Base-by-base conservation (phyloP, 1,284 basidiomycete species). In the Ceratobasidium sp. region DNA sequence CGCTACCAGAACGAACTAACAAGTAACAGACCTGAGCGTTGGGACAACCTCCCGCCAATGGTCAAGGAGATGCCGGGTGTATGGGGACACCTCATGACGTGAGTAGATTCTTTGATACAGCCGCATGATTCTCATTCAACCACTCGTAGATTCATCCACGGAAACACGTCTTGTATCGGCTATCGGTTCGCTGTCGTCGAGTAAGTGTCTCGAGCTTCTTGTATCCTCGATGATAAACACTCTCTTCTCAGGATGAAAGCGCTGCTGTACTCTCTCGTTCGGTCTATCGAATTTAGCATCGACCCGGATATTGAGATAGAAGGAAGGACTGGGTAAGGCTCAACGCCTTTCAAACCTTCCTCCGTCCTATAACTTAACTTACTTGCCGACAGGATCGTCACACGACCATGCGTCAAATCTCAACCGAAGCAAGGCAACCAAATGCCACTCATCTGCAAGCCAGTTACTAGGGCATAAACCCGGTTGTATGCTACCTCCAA, bases 21-120 rank as follows among this genome's bases (percentile, higher is more conserved):
- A 6, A 51, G 1, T 18, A 39, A 15, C 44, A 80, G 76, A 10
- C 80, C 80, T 5, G 80, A 80, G 46, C 72, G 80, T n/a, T 80
- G 80, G 80, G 66, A 79, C 56, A 66, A 72, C n/a, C 70, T 78
- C n/a, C 79, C 79, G 5, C 28, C 60, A 5, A 42, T n/a, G n/a
- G 69, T 73, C 1, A 76, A 72, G 23, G 79, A 80, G 2, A 78
- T 80, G 44, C 77, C 79, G 15, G 69, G 75, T 2, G 67, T 80
- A 3, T 76, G 46, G 49, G 71, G 64, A 10, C 58, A 66, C 12
- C 28, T 72, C 26, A 71, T 69, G 73, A 77, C 79, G 40, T 79
- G 69, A 28, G 46, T 26, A 15, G 15, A 53, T 51, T 51, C 1
- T 51, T 51, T 51, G n/a, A n/a, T 9, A 10, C 18, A 15, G 10